These are phyloP conservation scores for Penicillium paxilli DNA, from an alignment of 495 filamentous ascomycete species.

Conservation along the genomic window DNA sequence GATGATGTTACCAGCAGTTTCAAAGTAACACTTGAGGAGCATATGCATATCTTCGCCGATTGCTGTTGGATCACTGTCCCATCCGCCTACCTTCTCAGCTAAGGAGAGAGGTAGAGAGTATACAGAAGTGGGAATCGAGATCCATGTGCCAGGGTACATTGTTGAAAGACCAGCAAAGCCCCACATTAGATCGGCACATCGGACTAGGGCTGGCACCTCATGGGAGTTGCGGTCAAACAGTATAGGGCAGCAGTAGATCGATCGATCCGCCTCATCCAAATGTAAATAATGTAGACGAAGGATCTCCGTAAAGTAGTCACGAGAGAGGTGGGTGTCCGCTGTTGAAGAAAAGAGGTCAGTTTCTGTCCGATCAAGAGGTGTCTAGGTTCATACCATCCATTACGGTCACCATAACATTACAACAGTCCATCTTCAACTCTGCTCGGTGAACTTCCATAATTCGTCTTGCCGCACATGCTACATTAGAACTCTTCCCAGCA, in stretches of 20 bases:
- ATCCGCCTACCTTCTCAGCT: slow-evolving; percentile 63
- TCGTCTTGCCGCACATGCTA: slow-evolving; percentile 63
- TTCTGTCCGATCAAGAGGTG: background rate
- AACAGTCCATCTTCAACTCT: slow-evolving; percentile 40
- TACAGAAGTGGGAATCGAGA: slow-evolving; percentile 68
- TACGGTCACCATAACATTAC: slow-evolving; percentile 65
- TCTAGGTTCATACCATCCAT: slow-evolving; percentile 59
- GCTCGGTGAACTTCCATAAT: slow-evolving; percentile 54
- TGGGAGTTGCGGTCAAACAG: slow-evolving; percentile 72
- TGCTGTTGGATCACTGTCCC: slow-evolving; percentile 65
- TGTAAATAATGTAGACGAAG: slow-evolving; percentile 57
- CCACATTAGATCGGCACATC: slow-evolving; percentile 69
- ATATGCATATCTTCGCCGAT: slow-evolving; percentile 76
- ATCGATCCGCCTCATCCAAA: slow-evolving; percentile 54
- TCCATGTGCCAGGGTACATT: slow-evolving; percentile 56
- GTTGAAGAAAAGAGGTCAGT: background rate
- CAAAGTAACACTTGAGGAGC: slow-evolving; percentile 75
- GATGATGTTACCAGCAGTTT: slow-evolving; percentile 61
- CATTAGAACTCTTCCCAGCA: slow-evolving; percentile 68
- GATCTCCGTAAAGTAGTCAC: slow-evolving; percentile 63
- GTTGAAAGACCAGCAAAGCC: slow-evolving; percentile 65
- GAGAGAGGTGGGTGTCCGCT: slow-evolving; percentile 69
- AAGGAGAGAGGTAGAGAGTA: slow-evolving; percentile 65
- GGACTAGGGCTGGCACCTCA: slow-evolving; percentile 62
- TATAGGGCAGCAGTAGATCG: slow-evolving; percentile 67